Base-by-base conservation (phyloP, 805 yeast genomes). In the Schizosaccharomyces lindneri region DNA sequence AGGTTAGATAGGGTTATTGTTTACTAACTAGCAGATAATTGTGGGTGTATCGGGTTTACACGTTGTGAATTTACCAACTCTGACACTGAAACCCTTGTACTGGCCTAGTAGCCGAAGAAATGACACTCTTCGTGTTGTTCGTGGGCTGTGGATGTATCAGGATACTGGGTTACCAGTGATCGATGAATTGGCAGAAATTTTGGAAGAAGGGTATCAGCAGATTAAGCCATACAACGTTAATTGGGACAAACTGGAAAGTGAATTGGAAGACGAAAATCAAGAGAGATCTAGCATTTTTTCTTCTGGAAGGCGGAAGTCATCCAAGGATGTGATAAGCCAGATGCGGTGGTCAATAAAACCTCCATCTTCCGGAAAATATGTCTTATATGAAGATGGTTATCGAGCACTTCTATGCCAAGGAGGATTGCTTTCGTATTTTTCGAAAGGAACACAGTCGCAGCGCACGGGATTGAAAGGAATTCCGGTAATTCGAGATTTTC, bases 101-200 rank as follows among this genome's bases (percentile, higher is more conserved):
- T 74, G 77, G 77, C 65, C 72, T 0, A 41, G 48, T 29, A 21
- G 55, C 27, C 41, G 55, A 17, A 62, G 68, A 55, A 66, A 66
- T 43, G 69, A 69, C 48, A 65, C 70, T 0, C 68, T 71, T n/a
- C 66, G 66, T 57, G 74, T 73, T 1, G 63, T 67, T 17, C 62
- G 70, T 13, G 67, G 72, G 32, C 67, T 68, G 15, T 74, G 77
- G 77, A 72, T 74, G 51, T 71, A 71, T 63, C 62, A 67, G 7
- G 63, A 65, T n/a, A 65, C 72, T 0, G 55, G 68, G 60, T 67
- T 73, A 3, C 76, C 76, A 1, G 62, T 69, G 11, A 71, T 68
- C 39, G 70, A 72, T 2, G 65, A 64, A 2, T 67, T 73, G 65
- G 73, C 70, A 46, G 62, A 62, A 6, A 65, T 63, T 4, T 55